Evolutionary conservation across 495 filamentous ascomycete genomes (phyloP).

Genomic region (Rusavskia elegans): DNA sequence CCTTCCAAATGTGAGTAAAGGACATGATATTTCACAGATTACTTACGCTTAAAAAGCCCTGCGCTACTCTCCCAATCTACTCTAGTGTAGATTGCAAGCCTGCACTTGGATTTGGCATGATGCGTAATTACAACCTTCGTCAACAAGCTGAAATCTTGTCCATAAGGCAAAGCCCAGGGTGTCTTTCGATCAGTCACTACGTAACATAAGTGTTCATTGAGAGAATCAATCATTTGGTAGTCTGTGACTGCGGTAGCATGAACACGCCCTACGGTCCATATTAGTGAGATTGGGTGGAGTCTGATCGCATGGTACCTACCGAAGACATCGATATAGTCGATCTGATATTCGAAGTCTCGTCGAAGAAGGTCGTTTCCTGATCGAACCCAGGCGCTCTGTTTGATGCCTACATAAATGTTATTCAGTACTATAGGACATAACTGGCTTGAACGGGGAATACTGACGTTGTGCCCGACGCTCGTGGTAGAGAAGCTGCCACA

Average conservation of each 20-base stretch:
- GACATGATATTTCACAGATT: too few relatives aligned
- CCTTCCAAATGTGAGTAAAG: constrained; percentile 16
- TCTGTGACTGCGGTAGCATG: constrained; percentile 48
- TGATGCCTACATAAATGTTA: constrained; percentile 31
- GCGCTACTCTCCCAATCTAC: constrained; percentile 69
- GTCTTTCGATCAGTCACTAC: constrained; percentile 77
- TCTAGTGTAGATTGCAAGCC: constrained; percentile 72
- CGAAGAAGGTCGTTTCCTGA: constrained; percentile 51
- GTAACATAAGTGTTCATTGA: constrained; percentile 92
- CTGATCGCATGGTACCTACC: constrained; percentile 22
- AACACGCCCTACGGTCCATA: constrained; percentile 23
- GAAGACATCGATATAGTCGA: constrained; percentile 48
- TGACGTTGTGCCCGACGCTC: constrained; percentile 66
- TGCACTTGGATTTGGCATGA: constrained; percentile 78
- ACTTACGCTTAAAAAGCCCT: constrained; percentile 42
- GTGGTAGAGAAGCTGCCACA: constrained; percentile 83
- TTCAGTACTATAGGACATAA: too few relatives aligned
- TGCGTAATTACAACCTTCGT: constrained; percentile 92
- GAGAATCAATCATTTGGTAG: constrained; percentile 77
- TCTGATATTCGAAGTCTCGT: constrained; percentile 67
- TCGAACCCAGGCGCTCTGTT: constrained; percentile 74
- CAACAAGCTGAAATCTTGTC: constrained; percentile 63
- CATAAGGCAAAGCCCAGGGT: constrained; percentile 81
- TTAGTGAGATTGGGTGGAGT: neutral
- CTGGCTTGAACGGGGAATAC: neutral